These are phyloP conservation scores for Colletotrichum sojae DNA, from an alignment of 2,329 filamentous ascomycete species.

Conservation along the genomic window DNA sequence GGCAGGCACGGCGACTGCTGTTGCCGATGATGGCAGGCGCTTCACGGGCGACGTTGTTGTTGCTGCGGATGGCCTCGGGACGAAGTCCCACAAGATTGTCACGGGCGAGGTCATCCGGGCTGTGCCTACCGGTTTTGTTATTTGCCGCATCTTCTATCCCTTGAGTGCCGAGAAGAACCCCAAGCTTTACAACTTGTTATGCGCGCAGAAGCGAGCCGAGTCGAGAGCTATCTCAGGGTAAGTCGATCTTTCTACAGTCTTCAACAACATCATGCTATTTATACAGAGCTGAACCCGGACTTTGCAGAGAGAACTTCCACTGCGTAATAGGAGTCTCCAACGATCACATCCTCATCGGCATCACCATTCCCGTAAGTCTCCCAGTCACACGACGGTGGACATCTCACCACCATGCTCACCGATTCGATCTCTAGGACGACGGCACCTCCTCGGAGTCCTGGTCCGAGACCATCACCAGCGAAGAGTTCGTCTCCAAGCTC, in stretches of 20 bases:
- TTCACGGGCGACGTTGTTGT: slow-evolving; percentile 10
- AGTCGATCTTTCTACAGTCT: background rate
- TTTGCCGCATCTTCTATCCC: slow-evolving; percentile 8
- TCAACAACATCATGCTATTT: background rate
- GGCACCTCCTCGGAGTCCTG: slow-evolving; percentile 13
- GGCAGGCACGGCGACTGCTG: background rate
- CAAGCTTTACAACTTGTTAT: background rate
- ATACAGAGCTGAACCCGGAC: background rate
- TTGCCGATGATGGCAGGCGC: background rate
- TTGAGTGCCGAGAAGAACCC: slow-evolving; percentile 11
- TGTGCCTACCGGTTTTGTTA: slow-evolving; percentile 14
- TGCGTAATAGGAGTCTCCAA: background rate
- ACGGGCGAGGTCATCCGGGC: slow-evolving; percentile 19
- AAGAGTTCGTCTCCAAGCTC: slow-evolving; percentile 7
- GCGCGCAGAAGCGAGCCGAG: background rate
- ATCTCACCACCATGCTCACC: rapidly evolving
- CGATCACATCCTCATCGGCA: slow-evolving; percentile 5
- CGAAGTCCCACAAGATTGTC: slow-evolving; percentile 14
- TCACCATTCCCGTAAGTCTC: background rate
- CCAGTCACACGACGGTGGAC: rapidly evolving
- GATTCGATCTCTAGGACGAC: background rate
- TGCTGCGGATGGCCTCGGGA: slow-evolving; percentile 20
- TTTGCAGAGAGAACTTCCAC: background rate
- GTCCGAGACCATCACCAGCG: slow-evolving; percentile 17
- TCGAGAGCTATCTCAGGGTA: slow-evolving; percentile 9